Evolutionary conservation across 768 basidiomycete genomes (phyloP), one percentile per base, ranked within the genome.

Genomic region (Tubosaeta sp.): DNA sequence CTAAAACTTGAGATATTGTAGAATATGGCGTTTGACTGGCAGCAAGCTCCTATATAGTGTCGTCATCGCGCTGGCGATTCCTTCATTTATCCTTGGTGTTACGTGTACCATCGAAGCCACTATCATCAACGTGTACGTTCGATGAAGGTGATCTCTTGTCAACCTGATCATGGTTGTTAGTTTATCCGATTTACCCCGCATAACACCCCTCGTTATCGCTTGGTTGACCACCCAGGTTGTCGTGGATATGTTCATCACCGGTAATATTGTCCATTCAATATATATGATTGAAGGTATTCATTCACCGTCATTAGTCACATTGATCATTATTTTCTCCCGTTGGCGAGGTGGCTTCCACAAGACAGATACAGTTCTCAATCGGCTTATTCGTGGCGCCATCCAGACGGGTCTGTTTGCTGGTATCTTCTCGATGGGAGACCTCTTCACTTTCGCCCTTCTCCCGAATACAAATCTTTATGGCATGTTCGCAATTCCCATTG

Each of bases 351-450:
- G 81, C 14, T 77, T 80, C 63, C 68, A 66, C 12, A 73, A 66
- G 55, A 82, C 76, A 5, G 78, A 83, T 55, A 76, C 70, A 0
- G 70, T 80, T 48, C 75, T 80, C 56, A 77, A 78, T 50, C 74
- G 76, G 29, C 67, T 81, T 3, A 80, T 81, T 53, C 76, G 76
- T 47, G 79, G 79, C 22, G 78, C 79, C 10, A 62, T 81, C 25
- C 78, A 80, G 53, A 81, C 79, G 5, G 79, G 80, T 35, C 54
- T 78, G 4, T 80, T 81, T 51, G 76, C 73, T 12, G 74, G 76
- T 0, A 64, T 78, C 1, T 79, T 82, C 45, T 77, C 80, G 8
- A 55, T 80, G 29, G 76, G 70, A 1, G 78, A 81, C 58, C 59
- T 82, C 19, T 72, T 79, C 34, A 57, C 66, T 0, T 71, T 71